A percentile compares a stretch with the other conserved stretches of the same genome.
phyloP scores from a whole-genome alignment of 83 land plant genomes.

The Diphasiastrum complanatum region DNA sequence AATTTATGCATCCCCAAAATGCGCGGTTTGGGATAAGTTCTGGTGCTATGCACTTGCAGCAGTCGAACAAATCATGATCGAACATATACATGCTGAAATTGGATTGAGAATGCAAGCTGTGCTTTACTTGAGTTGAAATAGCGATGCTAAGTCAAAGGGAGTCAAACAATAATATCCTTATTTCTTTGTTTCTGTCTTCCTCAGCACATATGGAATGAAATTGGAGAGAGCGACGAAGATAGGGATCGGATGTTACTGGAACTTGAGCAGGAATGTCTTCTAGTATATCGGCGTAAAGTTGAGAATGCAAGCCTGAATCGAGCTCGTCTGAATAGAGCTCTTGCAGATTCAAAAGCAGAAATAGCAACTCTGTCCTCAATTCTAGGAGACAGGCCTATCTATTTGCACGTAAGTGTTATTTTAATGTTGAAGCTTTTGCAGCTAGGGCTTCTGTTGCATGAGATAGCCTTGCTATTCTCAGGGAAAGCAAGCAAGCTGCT shows the following conservation, averaged over 20 bases:
- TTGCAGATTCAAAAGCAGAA: conserved; percentile 28
- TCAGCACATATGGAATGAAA: conserved; percentile 36
- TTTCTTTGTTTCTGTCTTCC: neutral
- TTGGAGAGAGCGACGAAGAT: conserved; percentile 25
- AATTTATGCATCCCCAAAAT: no score
- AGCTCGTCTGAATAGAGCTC: conserved; percentile 23
- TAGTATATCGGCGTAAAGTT: conserved; percentile 29
- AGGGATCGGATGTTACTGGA: conserved; percentile 30
- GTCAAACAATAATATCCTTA: no score
- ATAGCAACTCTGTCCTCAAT: conserved; percentile 22
- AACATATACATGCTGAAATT: no score
- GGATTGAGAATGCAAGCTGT: no score
- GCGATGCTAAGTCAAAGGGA: no score
- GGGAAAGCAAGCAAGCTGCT: neutral
- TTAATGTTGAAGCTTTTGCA: neutral
- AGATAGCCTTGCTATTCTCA: neutral
- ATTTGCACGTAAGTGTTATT: neutral
- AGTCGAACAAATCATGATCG: no score
- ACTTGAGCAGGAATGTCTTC: conserved; percentile 29
- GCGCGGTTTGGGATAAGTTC: no score
- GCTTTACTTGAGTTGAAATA: no score
- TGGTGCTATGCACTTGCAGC: no score
- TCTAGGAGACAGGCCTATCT: conserved; percentile 22
- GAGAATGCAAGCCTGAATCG: conserved; percentile 23
- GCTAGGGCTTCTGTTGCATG: no score